Conservation (phyloP, 108 stramenopile genomes). For the Skeletonema potamos region DNA sequence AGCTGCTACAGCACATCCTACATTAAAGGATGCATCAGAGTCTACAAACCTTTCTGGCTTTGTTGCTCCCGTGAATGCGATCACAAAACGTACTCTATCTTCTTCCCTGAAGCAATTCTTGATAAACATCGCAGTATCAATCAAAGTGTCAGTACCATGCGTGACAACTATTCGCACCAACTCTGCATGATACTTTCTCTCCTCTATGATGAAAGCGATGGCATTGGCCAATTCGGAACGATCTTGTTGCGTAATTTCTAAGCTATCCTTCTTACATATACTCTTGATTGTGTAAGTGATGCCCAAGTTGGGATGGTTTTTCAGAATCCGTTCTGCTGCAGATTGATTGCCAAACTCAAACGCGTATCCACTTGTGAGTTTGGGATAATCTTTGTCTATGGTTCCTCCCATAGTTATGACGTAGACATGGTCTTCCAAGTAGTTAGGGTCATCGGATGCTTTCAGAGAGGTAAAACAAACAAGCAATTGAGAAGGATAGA, state of each 20-base stretch:
- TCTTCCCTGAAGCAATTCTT: not conserved
- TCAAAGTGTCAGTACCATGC: conserved; percentile 64
- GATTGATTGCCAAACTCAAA: conserved; percentile 52
- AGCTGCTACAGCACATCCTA: conserved; percentile 51
- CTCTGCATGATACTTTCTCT: not conserved
- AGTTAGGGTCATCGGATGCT: not conserved
- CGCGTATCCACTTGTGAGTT: conserved; percentile 48
- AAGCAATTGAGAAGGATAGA: not conserved
- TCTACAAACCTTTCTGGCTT: conserved; percentile 60
- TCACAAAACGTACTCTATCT: not conserved
- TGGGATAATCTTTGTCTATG: conserved; percentile 63
- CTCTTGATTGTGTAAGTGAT: conserved; percentile 17
- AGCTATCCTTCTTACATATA: conserved; percentile 52
- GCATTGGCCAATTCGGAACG: conserved; percentile 5
- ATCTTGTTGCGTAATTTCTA: conserved; percentile 44
- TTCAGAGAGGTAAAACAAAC: not conserved
- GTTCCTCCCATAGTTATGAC: conserved; percentile 49
- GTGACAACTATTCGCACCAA: conserved; percentile 46
- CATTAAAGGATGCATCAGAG: conserved; percentile 55
- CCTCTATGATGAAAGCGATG: not conserved
- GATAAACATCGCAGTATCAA: conserved; percentile 46
- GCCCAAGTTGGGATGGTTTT: conserved; percentile 38
- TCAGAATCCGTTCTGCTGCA: conserved; percentile 41
- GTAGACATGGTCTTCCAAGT: conserved; percentile 22
- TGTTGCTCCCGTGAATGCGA: conserved; percentile 59